phyloP scores from a whole-genome alignment of 805 yeast species.

The Wickerhamiella musiphila region DNA sequence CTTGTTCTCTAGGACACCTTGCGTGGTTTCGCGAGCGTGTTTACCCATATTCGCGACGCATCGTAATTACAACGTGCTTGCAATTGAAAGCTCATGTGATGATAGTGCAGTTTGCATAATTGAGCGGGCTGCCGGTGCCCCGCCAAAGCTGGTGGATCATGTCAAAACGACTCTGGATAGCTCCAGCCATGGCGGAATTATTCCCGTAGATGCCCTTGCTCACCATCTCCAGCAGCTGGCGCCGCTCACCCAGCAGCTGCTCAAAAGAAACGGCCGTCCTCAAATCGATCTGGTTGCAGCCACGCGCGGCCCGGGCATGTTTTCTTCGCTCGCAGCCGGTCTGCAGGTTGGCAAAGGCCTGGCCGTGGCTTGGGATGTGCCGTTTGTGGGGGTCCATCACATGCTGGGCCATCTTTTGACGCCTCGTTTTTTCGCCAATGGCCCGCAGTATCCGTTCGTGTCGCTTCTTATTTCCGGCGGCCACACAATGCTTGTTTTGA shows the following conservation, averaged over 20 bases:
- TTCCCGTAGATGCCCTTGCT: conserved; percentile 67
- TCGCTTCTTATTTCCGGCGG: conserved; percentile 84
- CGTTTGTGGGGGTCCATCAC: conserved; percentile 83
- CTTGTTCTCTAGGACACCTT: too few species aligned
- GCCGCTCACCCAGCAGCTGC: conserved; percentile 29
- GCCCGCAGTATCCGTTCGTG: conserved; percentile 56
- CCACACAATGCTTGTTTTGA: conserved; percentile 73
- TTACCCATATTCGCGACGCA: too few species aligned
- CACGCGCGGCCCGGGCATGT: conserved; percentile 95
- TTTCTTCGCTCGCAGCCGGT: conserved; percentile 71
- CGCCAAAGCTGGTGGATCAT: conserved; percentile 41
- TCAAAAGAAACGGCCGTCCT: conserved; percentile 19
- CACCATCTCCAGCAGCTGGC: conserved; percentile 57
- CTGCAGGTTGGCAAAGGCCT: conserved; percentile 75
- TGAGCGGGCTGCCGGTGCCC: conserved; percentile 27
- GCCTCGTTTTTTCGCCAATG: conserved; percentile 34
- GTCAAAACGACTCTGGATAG: conserved; percentile 52
- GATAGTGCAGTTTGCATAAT: conserved; percentile 80
- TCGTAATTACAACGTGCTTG: conserved; percentile 47
- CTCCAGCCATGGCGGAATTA: conserved; percentile 55
- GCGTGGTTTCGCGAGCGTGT: too few species aligned
- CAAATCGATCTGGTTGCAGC: conserved; percentile 58
- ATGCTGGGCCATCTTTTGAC: conserved; percentile 84
- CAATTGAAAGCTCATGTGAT: conserved; percentile 89
- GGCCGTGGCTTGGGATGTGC: conserved; percentile 56